phyloP scores from a whole-genome alignment of 306 rosid species.

The Astragalus membranaceus region DNA sequence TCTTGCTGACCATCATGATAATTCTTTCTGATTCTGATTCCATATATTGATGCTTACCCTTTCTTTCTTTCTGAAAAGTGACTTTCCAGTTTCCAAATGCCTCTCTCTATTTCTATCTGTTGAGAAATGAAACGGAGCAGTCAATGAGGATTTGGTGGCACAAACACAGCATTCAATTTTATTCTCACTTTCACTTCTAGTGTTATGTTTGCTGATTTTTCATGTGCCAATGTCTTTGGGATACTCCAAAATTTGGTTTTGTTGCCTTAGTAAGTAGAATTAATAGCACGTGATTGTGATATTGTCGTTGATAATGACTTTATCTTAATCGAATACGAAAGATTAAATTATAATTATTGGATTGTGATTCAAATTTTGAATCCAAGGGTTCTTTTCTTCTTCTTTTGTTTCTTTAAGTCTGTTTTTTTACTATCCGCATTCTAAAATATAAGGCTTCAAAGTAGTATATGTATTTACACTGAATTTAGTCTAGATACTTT shows the following conservation, averaged over 20 bases:
- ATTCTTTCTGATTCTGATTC: conserved; percentile 33
- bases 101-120: not conserved
- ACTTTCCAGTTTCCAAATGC: conserved; percentile 19
- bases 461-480: too few species aligned
- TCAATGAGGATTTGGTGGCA: conserved; percentile 11
- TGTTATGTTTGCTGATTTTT: too few species aligned
- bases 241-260: not conserved
- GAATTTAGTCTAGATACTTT: too few species aligned
- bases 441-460: too few species aligned
- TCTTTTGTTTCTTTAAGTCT: not conserved
- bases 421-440: too few species aligned
- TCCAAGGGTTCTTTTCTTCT: not conserved
- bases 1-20: not conserved
- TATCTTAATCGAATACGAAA: conserved; percentile 10
- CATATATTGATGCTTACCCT: conserved; percentile 17
- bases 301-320: not conserved
- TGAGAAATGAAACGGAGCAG: conserved; percentile 20
- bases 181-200: not conserved
- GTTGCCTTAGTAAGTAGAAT: not conserved
- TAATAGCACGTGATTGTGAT: conserved; percentile 8
- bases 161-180: conserved; percentile 13
- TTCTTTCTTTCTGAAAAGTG: conserved; percentile 19
- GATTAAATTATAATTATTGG: not conserved
- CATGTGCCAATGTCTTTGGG: conserved; percentile 17
- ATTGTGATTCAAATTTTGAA: conserved; percentile 34